These are phyloP conservation scores for Sporothrix protearum DNA, from an alignment of 2,329 filamentous ascomycete genomes.

Conservation along the genomic window DNA sequence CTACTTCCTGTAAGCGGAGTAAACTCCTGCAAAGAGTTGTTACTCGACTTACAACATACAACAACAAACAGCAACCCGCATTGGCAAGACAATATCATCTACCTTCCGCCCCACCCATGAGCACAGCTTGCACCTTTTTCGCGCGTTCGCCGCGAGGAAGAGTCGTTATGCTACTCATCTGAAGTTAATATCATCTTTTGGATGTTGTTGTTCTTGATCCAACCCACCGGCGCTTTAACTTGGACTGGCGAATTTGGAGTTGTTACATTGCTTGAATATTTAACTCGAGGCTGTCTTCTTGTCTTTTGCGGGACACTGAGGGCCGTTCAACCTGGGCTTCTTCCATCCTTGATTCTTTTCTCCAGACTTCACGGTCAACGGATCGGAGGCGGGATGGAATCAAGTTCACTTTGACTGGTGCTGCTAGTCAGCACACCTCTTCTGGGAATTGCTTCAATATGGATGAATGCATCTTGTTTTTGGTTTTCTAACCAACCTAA, in stretches of 20 bases:
- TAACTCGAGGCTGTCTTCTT: not conserved
- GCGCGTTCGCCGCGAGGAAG: not conserved
- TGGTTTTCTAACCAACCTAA: not conserved
- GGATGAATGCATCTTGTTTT: not conserved
- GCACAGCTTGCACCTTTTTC: constrained; percentile 1
- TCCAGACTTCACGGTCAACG: not conserved
- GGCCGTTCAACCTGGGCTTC: not conserved
- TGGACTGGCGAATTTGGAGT: constrained; percentile 7
- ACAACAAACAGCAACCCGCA: not conserved
- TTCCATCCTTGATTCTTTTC: not conserved
- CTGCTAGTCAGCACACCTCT: not conserved
- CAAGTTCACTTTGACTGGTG: not conserved
- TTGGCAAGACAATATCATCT: not conserved
- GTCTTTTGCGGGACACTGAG: not conserved
- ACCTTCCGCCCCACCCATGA: not conserved
- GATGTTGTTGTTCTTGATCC: not conserved
- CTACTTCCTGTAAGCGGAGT: constrained; percentile 40
- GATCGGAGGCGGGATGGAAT: not conserved
- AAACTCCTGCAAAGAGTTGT: not conserved
- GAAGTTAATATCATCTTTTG: not conserved
- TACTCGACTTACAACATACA: not conserved
- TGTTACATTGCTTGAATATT: not conserved
- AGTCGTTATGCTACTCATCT: not conserved
- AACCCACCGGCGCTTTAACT: constrained; percentile 3
- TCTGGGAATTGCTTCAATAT: not conserved